Percentiles rank a stretch among this genome's conserved stretches.
phyloP scores from a whole-genome alignment of 1,139 yeast species.

The Kluyveromyces marxianus region DNA sequence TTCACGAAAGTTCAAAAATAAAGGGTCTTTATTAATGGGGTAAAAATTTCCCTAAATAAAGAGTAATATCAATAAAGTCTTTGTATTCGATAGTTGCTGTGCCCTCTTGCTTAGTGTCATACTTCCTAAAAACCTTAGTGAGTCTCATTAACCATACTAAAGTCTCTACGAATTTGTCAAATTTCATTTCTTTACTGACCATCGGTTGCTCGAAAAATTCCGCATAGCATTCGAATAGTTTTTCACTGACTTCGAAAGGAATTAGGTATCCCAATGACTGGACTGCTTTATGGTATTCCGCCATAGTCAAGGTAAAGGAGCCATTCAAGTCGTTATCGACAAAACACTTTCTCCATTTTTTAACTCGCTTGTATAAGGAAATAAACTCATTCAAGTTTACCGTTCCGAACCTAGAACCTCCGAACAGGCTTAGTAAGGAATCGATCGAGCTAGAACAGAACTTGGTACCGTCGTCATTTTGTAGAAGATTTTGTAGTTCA shows the following conservation, averaged over 20 bases:
- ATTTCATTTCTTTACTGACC: constrained; percentile 54
- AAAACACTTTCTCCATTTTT: constrained; percentile 31
- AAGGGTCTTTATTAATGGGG: constrained; percentile 17
- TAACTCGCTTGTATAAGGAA: constrained; percentile 29
- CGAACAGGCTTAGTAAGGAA: constrained; percentile 29
- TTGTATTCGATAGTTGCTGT: constrained; percentile 70
- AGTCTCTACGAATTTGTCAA: constrained; percentile 77
- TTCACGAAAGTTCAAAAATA: neutral
- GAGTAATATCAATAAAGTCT: constrained; percentile 55
- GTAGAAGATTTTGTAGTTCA: constrained; percentile 29
- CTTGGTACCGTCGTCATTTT: constrained; percentile 29
- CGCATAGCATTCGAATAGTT: constrained; percentile 30
- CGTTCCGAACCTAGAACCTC: constrained; percentile 30
- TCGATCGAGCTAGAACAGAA: constrained; percentile 30
- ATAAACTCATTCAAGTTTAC: constrained; percentile 28
- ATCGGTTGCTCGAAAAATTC: constrained; percentile 26
- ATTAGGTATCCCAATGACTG: constrained; percentile 30
- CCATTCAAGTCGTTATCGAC: constrained; percentile 32
- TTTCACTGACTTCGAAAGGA: constrained; percentile 30
- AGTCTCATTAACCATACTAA: constrained; percentile 69
- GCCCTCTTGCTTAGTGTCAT: constrained; percentile 70
- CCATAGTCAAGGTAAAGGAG: constrained; percentile 26
- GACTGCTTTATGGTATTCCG: constrained; percentile 29
- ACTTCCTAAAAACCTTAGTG: constrained; percentile 72
- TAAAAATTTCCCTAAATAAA: constrained; percentile 28